phyloP scores from a whole-genome alignment of 1,284 basidiomycete species.

The Lignosus rhinocerotis region DNA sequence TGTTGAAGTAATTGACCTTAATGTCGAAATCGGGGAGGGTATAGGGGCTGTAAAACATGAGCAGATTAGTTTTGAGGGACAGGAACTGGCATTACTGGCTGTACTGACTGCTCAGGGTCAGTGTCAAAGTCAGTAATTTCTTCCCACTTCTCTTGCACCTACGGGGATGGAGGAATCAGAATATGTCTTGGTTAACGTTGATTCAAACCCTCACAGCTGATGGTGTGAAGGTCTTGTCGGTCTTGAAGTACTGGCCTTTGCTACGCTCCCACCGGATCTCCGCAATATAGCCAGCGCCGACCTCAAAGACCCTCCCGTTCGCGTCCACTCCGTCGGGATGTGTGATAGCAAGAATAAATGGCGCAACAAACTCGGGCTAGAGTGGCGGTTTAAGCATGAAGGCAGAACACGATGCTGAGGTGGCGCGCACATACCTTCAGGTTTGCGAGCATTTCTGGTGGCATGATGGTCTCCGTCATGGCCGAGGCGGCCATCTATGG shows the following conservation, averaged over 20 bases:
- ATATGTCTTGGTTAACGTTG: neutral
- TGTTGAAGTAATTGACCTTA: slow-evolving; percentile 41
- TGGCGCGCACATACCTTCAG: slow-evolving; percentile 59
- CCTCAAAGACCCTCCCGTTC: slow-evolving; percentile 88
- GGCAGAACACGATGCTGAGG: neutral
- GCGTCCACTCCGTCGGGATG: slow-evolving; percentile 84
- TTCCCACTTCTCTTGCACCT: slow-evolving; percentile 82
- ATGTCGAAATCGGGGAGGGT: slow-evolving; percentile 72
- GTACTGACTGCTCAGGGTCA: slow-evolving; percentile 70
- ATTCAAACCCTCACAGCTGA: slow-evolving; percentile 66
- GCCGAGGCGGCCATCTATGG: slow-evolving; percentile 84
- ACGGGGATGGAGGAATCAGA: neutral
- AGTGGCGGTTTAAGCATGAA: neutral
- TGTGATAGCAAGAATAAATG: slow-evolving; percentile 80
- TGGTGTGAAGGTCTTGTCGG: slow-evolving; percentile 90
- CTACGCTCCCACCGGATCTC: slow-evolving; percentile 95
- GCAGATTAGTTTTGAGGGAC: slow-evolving; percentile 1
- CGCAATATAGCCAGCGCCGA: slow-evolving; percentile 92
- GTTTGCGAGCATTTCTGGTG: slow-evolving; percentile 93
- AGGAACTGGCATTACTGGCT: neutral
- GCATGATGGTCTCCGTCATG: slow-evolving; percentile 96
- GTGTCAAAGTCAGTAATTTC: slow-evolving; percentile 80
- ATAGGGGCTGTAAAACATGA: slow-evolving; percentile 51
- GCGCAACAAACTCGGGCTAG: slow-evolving; percentile 91
- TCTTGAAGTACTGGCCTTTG: slow-evolving; percentile 87